These are phyloP conservation scores for Zarea fungicola DNA, from an alignment of 2,329 filamentous ascomycete genomes.

Conservation along the genomic window DNA sequence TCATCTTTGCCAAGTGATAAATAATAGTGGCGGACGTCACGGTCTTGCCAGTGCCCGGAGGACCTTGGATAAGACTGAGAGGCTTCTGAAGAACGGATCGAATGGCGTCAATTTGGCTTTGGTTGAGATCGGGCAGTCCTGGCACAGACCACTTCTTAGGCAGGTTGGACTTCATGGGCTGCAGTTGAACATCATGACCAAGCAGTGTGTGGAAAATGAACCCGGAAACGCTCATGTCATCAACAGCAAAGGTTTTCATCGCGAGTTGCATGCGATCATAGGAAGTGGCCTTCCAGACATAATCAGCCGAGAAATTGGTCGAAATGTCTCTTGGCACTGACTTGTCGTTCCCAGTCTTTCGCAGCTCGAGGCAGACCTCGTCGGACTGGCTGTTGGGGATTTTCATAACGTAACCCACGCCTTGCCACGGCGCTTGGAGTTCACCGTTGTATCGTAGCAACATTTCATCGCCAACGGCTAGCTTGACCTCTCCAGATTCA, in stretches of 20 bases:
- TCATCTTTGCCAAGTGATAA: slow-evolving; percentile 94
- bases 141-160: slow-evolving; percentile 97
- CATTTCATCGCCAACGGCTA: slow-evolving; percentile 98
- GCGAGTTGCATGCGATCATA: slow-evolving; percentile 99
- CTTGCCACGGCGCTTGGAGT: slow-evolving; percentile 87
- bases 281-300: slow-evolving; percentile 98
- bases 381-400: slow-evolving; percentile 99
- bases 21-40: slow-evolving; percentile 98
- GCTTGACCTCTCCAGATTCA: slow-evolving; percentile 93
- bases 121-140: slow-evolving; percentile 88
- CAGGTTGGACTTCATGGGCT: slow-evolving; percentile 91
- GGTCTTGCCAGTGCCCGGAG: slow-evolving; percentile 95
- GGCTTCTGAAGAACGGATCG: slow-evolving; percentile 92
- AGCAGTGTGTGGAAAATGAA: slow-evolving; percentile 98
- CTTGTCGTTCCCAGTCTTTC: slow-evolving; percentile 93
- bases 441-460: slow-evolving; percentile 94
- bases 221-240: slow-evolving; percentile 96
- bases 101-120: slow-evolving; percentile 92
- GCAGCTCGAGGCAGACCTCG: slow-evolving; percentile 90
- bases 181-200: slow-evolving; percentile 88
- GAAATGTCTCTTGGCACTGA: slow-evolving; percentile 93
- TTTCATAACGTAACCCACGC: slow-evolving; percentile 97
- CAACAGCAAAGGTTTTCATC: slow-evolving; percentile 98
- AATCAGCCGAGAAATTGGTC: slow-evolving; percentile 96
- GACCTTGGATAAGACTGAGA: slow-evolving; percentile 91